Percentiles rank a stretch among this genome's conserved stretches.
phyloP scores from a whole-genome alignment of 148 eudicot genomes.

The Oxyria digyna region DNA sequence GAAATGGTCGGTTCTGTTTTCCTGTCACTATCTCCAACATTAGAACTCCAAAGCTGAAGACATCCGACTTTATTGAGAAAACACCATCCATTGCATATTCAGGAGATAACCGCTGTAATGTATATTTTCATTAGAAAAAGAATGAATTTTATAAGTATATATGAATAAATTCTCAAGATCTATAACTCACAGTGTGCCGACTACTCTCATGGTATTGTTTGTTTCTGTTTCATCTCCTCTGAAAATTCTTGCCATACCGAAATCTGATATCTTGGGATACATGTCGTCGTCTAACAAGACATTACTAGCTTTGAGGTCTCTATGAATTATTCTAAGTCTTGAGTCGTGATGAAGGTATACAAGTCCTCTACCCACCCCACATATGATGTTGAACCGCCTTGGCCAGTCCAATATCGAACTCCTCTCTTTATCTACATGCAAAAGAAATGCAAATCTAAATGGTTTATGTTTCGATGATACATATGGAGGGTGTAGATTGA shows the following conservation, averaged over 20 bases:
- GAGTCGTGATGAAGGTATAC: conserved; percentile 2
- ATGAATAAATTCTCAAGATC: neutral
- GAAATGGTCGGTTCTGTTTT: neutral
- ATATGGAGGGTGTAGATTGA: neutral
- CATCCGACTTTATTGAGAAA: neutral
- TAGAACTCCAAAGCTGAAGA: neutral
- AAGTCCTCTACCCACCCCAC: conserved; percentile 6
- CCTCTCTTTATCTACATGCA: neutral
- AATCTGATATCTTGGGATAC: conserved; percentile 1
- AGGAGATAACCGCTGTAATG: neutral
- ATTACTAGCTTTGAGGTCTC: neutral
- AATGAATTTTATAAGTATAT: neutral
- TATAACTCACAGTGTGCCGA: neutral
- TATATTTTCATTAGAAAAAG: neutral
- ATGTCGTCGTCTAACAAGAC: neutral
- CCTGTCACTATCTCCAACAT: neutral
- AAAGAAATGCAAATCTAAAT: neutral
- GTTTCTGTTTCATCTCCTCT: neutral
- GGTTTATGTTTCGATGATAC: neutral
- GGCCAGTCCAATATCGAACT: neutral
- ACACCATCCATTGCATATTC: neutral
- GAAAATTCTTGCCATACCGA: neutral
- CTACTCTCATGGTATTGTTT: neutral
- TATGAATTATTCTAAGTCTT: neutral
- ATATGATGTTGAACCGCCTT: neutral